Conservation (phyloP, 306 rosid species). For the Corylus heterophylla region DNA sequence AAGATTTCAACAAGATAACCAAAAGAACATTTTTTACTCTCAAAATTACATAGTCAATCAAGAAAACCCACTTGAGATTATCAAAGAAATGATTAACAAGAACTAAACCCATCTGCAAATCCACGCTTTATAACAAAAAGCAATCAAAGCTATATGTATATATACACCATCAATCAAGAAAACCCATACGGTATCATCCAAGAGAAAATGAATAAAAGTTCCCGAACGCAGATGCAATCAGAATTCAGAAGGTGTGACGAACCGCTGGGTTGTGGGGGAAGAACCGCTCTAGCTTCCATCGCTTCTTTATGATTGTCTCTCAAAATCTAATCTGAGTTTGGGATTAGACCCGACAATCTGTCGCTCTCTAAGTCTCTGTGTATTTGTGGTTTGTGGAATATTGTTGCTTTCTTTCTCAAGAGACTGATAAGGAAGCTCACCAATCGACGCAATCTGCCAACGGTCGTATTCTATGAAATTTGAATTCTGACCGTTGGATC, state of each 20-base stretch:
- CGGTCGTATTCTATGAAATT: conserved; percentile 1
- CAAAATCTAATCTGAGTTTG: background rate
- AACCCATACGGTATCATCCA: background rate
- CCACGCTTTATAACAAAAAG: background rate
- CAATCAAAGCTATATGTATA: background rate
- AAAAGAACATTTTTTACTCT: background rate
- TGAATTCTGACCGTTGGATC: conserved; percentile 1
- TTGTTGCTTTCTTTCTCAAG: background rate
- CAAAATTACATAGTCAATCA: background rate
- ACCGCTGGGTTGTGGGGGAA: conserved; percentile 2
- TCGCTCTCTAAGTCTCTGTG: background rate
- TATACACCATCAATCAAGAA: background rate
- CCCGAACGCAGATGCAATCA: background rate
- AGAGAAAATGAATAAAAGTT: background rate
- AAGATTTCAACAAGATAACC: background rate
- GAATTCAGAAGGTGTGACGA: background rate
- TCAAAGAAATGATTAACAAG: background rate
- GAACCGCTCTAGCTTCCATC: conserved; percentile 5
- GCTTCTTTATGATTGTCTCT: background rate
- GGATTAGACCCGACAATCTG: background rate
- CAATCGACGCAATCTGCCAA: background rate
- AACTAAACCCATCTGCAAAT: background rate
- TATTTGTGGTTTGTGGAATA: background rate
- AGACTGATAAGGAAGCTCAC: background rate
- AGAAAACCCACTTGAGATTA: background rate